Conservation (phyloP, 208 protist genomes). For the Trypanosoma cruzi region DNA sequence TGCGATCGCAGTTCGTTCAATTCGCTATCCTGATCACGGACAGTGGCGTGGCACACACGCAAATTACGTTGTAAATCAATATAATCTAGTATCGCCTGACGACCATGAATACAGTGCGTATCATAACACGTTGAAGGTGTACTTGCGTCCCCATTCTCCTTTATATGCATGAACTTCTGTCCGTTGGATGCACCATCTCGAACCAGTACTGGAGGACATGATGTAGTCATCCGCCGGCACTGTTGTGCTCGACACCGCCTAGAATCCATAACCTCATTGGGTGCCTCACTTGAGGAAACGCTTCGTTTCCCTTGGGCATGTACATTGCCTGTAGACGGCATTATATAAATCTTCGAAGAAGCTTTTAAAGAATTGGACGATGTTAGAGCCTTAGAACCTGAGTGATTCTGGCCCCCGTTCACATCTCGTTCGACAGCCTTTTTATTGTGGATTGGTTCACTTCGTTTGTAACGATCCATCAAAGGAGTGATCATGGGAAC, state of each 20-base stretch:
- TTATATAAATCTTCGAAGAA: not conserved
- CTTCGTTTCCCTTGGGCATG: not conserved
- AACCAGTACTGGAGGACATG: constrained; percentile 9
- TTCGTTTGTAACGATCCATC: constrained; percentile 15
- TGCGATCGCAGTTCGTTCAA: constrained; percentile 20
- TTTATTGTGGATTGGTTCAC: not conserved
- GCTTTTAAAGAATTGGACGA: constrained; percentile 1
- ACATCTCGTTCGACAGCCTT: not conserved
- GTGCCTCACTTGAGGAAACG: not conserved
- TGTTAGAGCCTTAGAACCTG: not conserved
- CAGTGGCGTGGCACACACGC: constrained; percentile 43
- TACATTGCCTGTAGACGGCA: not conserved
- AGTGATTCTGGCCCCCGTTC: not conserved
- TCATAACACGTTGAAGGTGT: constrained; percentile 30
- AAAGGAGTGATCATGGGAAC: constrained; percentile 1
- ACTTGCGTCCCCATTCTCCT: not conserved
- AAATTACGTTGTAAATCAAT: constrained; percentile 61
- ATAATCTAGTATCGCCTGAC: constrained; percentile 71
- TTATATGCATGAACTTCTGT: not conserved
- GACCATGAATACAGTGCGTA: constrained; percentile 60
- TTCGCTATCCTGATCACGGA: constrained; percentile 44
- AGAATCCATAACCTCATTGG: not conserved
- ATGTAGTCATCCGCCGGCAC: not conserved
- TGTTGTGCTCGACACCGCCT: not conserved
- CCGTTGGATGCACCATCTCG: not conserved